phyloP scores from a whole-genome alignment of 768 basidiomycete species.

The Tulasnella sp. region DNA sequence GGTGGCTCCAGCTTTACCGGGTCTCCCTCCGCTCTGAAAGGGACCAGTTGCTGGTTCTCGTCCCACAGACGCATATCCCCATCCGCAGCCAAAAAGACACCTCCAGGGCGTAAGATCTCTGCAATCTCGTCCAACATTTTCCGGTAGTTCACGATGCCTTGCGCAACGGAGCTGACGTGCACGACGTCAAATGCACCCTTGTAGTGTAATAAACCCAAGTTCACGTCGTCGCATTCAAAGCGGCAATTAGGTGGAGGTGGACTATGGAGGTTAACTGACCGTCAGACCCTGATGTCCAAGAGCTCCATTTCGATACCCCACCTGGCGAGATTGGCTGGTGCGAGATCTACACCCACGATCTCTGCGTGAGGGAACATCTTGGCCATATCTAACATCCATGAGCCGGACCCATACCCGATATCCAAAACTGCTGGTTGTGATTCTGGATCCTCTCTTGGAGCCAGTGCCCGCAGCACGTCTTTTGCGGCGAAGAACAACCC shows the following conservation, averaged over 20 bases:
- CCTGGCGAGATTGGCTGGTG: slow-evolving; percentile 9
- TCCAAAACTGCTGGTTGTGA: slow-evolving; percentile 3
- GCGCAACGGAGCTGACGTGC: neutral
- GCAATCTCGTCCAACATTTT: slow-evolving; percentile 11
- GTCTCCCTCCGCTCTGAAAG: neutral
- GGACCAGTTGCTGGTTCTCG: neutral
- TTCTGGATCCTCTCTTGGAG: neutral
- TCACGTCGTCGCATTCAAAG: slow-evolving; percentile 25
- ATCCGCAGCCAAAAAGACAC: slow-evolving; percentile 13
- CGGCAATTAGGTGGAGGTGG: slow-evolving; percentile 14
- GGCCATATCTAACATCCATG: slow-evolving; percentile 23
- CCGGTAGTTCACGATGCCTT: slow-evolving; percentile 9
- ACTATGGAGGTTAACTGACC: neutral
- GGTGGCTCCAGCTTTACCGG: neutral
- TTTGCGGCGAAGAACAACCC: slow-evolving; percentile 11
- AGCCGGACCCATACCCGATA: slow-evolving; percentile 9
- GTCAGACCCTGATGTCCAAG: neutral
- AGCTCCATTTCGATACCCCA: neutral
- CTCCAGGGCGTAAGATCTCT: slow-evolving; percentile 6
- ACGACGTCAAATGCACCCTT: slow-evolving; percentile 14
- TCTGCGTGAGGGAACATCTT: slow-evolving; percentile 11
- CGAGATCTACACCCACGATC: slow-evolving; percentile 16
- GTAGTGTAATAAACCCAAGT: slow-evolving; percentile 20
- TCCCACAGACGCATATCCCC: slow-evolving; percentile 7
- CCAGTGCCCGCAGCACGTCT: slow-evolving; percentile 4